phyloP scores from a whole-genome alignment of 257 asterid species.

The Capsicum pubescens region DNA sequence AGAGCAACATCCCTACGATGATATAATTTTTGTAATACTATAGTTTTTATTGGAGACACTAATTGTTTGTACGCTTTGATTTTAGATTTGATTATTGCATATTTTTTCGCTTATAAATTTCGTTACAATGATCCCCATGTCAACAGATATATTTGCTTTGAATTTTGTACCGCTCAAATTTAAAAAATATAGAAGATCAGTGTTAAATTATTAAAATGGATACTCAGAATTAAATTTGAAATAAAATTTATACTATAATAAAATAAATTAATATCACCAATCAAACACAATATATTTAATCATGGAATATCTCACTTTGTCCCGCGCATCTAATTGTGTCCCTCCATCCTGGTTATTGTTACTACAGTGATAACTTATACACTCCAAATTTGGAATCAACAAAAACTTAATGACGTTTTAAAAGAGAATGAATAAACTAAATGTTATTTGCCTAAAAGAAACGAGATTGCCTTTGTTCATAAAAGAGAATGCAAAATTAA shows the following conservation, averaged over 20 bases:
- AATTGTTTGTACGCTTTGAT: not conserved
- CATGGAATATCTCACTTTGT: too few species aligned
- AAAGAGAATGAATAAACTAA: not conserved
- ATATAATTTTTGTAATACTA: not conserved
- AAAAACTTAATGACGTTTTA: not conserved
- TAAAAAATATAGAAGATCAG: not conserved
- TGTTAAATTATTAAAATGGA: not conserved
- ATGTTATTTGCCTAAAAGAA: not conserved
- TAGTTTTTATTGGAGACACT: not conserved
- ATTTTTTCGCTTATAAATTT: not conserved
- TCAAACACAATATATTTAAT: too few species aligned
- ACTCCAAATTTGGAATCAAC: not conserved
- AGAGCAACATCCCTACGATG: too few species aligned
- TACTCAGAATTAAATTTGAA: too few species aligned
- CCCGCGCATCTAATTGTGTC: too few species aligned
- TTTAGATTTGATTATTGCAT: not conserved
- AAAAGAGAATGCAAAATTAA: not conserved
- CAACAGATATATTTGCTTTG: not conserved
- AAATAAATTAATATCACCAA: not conserved
- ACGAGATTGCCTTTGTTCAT: not conserved
- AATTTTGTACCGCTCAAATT: not conserved
- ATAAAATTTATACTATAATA: too few species aligned
- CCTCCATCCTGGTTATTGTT: not conserved
- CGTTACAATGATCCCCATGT: not conserved
- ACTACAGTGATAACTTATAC: not conserved